Conservation (phyloP, 225 moss, liverwort and hornwort species). For the Pleurozium schreberi region DNA sequence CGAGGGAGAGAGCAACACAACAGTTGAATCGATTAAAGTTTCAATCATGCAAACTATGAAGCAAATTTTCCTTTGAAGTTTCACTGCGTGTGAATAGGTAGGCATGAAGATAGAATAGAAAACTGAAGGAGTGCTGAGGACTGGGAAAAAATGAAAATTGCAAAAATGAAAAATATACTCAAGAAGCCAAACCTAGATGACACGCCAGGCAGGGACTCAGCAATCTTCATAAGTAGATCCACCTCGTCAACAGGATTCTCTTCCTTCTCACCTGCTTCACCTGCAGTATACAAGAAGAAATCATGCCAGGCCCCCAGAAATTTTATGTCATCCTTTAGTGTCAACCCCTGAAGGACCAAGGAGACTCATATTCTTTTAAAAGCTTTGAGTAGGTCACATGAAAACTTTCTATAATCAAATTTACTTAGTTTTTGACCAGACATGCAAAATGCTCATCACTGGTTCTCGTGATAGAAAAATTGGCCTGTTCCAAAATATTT, state of each 20-base stretch:
- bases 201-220: slow-evolving; percentile 34
- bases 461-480: background rate
- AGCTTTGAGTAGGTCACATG: background rate
- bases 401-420: background rate
- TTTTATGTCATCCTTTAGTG: background rate
- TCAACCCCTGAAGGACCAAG: background rate
- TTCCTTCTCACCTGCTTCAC: background rate
- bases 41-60: background rate
- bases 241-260: slow-evolving; percentile 11
- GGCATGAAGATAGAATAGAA: background rate
- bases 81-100: background rate
- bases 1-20: background rate
- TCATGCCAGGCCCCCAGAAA: background rate
- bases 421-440: background rate
- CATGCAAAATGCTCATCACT: background rate
- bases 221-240: slow-evolving; percentile 24
- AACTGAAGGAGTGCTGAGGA: background rate
- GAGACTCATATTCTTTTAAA: background rate
- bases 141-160: background rate
- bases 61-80: background rate
- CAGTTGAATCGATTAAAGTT: background rate
- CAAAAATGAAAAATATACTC: background rate
- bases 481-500: background rate
- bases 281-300: background rate
- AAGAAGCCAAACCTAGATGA: slow-evolving; percentile 21